A percentile compares a stretch with the other conserved stretches of the same genome.
Conservation (phyloP, 2,329 filamentous ascomycete genomes). For the Ceratocystis cacaofunesta region DNA sequence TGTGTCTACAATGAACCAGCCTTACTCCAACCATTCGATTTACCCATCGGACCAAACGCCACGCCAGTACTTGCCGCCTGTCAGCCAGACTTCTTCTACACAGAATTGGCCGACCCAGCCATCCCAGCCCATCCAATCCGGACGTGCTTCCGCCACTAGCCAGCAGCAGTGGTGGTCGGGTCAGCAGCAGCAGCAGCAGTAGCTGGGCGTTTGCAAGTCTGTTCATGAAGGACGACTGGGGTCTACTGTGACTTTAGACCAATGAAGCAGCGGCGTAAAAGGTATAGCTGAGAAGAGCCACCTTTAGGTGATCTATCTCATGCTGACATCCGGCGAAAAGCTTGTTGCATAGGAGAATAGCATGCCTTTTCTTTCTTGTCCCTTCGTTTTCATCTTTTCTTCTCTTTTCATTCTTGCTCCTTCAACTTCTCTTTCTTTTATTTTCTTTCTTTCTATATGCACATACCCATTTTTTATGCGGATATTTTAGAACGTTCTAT, state of each 20-base stretch:
- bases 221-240: too few relatives aligned
- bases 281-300: not conserved
- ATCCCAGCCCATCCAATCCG: constrained; percentile 33
- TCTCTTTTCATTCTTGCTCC: not conserved
- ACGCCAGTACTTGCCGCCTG: constrained; percentile 53
- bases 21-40: constrained; percentile 42
- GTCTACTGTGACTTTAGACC: too few relatives aligned
- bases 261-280: not conserved
- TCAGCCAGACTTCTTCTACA: constrained; percentile 33
- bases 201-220: not conserved
- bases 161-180: constrained; percentile 40
- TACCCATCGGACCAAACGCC: constrained; percentile 49
- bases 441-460: not conserved
- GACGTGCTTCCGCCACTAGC: not conserved
- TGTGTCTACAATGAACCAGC: constrained; percentile 46
- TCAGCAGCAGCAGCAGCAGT: constrained; percentile 20
- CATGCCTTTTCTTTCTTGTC: too few relatives aligned
- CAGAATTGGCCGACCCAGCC: constrained; percentile 46
- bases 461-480: not conserved
- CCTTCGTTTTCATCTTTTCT: too few relatives aligned
- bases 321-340: not conserved
- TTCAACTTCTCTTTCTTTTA: constrained; percentile 11
- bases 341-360: too few relatives aligned
- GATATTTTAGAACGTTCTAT: constrained; percentile 1
- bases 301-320: not conserved